Evolutionary conservation across 2,329 filamentous ascomycete genomes (phyloP).

Genomic region (Monosporascus cannonballus): DNA sequence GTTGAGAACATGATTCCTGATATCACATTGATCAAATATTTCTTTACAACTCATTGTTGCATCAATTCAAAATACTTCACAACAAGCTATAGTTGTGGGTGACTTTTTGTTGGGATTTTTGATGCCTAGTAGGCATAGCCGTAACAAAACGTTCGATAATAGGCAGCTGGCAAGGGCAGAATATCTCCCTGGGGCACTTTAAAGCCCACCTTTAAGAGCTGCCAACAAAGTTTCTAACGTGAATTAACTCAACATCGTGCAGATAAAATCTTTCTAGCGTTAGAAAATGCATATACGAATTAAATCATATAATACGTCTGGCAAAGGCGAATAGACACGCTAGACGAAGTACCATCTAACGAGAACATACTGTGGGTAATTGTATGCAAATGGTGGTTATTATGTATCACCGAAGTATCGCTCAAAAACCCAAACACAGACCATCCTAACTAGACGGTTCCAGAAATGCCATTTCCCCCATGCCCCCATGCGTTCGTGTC

Average conservation of each 20-base stretch:
- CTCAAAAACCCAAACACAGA: constrained; percentile 4
- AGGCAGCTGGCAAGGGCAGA: not conserved
- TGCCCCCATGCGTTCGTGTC: constrained; percentile 11
- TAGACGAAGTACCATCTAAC: too few relatives aligned
- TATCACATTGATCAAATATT: too few relatives aligned
- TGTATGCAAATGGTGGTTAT: too few relatives aligned
- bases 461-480: not conserved
- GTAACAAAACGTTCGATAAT: too few relatives aligned
- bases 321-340: too few relatives aligned
- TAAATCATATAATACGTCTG: too few relatives aligned
- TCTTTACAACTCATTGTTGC: not conserved
- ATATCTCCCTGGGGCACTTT: not conserved
- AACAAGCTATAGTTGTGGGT: not conserved
- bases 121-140: not conserved
- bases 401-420: constrained; percentile 8
- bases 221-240: too few relatives aligned
- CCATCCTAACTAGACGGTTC: too few relatives aligned
- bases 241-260: too few relatives aligned
- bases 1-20: too few relatives aligned
- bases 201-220: too few relatives aligned
- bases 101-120: not conserved
- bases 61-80: not conserved
- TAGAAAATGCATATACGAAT: not conserved
- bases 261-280: not conserved
- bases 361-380: too few relatives aligned